Percentiles rank a stretch among this genome's conserved stretches.
Conservation (phyloP, 2,329 filamentous ascomycete genomes). For the Saccharata proteae region DNA sequence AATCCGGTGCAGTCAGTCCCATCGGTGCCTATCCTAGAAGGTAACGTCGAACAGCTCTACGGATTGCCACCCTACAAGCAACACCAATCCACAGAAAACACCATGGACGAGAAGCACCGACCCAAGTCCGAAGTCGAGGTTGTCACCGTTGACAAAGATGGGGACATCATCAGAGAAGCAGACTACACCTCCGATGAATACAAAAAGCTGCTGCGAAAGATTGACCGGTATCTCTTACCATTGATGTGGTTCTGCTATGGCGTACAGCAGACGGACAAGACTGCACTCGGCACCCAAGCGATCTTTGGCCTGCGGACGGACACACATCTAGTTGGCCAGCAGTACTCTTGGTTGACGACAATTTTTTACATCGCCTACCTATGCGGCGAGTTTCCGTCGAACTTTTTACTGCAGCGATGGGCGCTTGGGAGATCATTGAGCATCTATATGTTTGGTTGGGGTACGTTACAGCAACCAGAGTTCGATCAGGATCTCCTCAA, state of each 20-base stretch:
- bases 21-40: too few species aligned
- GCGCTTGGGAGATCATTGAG: slow-evolving; percentile 8
- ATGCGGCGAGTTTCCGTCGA: slow-evolving; percentile 11
- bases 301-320: slow-evolving; percentile 39
- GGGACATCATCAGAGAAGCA: slow-evolving; percentile 5
- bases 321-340: slow-evolving; percentile 33
- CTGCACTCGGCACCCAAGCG: slow-evolving; percentile 29
- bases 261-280: slow-evolving; percentile 45
- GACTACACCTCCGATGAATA: slow-evolving; percentile 8
- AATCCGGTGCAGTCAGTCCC: too few species aligned
- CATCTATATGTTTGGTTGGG: slow-evolving; percentile 9
- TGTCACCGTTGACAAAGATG: slow-evolving; percentile 1
- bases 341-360: slow-evolving; percentile 49
- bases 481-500: not conserved
- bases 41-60: too few species aligned
- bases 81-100: too few species aligned
- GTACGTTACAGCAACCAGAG: slow-evolving; percentile 1
- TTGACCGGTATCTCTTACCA: slow-evolving; percentile 7
- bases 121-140: slow-evolving; percentile 1
- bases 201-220: slow-evolving; percentile 7
- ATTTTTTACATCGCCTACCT: slow-evolving; percentile 36
- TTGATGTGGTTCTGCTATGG: slow-evolving; percentile 31
- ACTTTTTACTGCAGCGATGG: slow-evolving; percentile 11
- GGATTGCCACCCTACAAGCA: too few species aligned
- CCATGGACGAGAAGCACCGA: slow-evolving; percentile 3